Percentiles rank a stretch among this genome's conserved stretches.
phyloP scores from a whole-genome alignment of 306 rosid genomes.

The Astragalus glycyphyllos region DNA sequence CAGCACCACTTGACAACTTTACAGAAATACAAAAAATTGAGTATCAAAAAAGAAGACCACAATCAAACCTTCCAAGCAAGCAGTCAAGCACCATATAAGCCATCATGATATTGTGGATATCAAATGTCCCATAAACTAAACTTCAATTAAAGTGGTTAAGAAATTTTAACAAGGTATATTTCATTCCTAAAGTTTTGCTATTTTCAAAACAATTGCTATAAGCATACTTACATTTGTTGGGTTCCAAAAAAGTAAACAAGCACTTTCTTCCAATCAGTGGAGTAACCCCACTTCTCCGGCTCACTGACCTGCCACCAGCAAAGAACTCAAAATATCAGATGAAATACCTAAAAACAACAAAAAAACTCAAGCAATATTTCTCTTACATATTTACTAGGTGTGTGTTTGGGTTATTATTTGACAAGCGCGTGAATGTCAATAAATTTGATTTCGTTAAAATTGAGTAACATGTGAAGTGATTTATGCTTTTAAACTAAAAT shows the following conservation, averaged over 20 bases:
- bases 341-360: constrained; percentile 13
- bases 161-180: constrained; percentile 14
- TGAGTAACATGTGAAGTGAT: background rate
- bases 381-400: background rate
- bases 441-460: background rate
- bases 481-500: background rate
- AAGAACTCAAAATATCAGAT: constrained; percentile 43
- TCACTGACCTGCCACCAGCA: constrained; percentile 83
- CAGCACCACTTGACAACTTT: background rate
- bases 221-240: constrained; percentile 84
- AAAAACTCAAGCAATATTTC: background rate
- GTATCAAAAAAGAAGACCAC: constrained; percentile 10
- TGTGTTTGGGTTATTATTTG: background rate
- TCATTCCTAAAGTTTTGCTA: constrained; percentile 16
- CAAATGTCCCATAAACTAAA: constrained; percentile 16
- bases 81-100: background rate
- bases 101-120: constrained; percentile 8
- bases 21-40: background rate
- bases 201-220: background rate
- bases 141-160: constrained; percentile 25
- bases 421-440: background rate
- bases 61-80: background rate
- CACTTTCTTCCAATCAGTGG: constrained; percentile 91
- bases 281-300: constrained; percentile 93
- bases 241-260: constrained; percentile 94